Percentiles rank a stretch among this genome's conserved stretches.
These are phyloP conservation scores for Penicillium waksmanii DNA, from an alignment of 495 filamentous ascomycete genomes.

Conservation along the genomic window DNA sequence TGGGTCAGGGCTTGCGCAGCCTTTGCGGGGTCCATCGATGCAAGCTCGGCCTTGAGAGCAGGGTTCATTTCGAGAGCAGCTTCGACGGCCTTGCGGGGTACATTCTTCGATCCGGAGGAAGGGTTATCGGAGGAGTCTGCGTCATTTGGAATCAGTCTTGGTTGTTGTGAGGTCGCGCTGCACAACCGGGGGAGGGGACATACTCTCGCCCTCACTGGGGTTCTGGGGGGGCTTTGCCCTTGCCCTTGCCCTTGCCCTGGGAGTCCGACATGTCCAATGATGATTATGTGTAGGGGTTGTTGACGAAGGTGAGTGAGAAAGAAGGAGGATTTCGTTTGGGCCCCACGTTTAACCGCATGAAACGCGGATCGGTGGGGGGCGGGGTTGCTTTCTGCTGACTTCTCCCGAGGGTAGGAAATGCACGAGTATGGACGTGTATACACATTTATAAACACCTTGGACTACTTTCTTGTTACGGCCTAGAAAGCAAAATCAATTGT, in stretches of 20 bases:
- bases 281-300: not conserved
- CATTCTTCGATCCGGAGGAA: constrained; percentile 32
- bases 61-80: constrained; percentile 53
- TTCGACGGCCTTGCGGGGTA: constrained; percentile 49
- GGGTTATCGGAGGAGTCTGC: constrained; percentile 29
- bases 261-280: constrained; percentile 42
- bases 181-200: not conserved
- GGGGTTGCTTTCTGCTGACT: not conserved
- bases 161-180: not conserved
- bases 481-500: too few species aligned
- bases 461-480: too few species aligned
- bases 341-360: constrained; percentile 39
- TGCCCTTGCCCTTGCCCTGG: constrained; percentile 49
- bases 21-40: constrained; percentile 46
- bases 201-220: constrained; percentile 14
- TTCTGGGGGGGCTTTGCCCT: constrained; percentile 44
- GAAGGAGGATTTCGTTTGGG: constrained; percentile 29
- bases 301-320: constrained; percentile 18
- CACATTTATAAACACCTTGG: too few species aligned
- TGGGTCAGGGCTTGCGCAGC: constrained; percentile 68
- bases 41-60: constrained; percentile 52
- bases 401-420: not conserved
- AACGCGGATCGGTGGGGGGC: constrained; percentile 29
- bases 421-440: too few species aligned
- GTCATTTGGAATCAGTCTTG: constrained; percentile 10